Base-by-base conservation (phyloP, 2,329 filamentous ascomycete species). In the Harringtonia aguacate region DNA sequence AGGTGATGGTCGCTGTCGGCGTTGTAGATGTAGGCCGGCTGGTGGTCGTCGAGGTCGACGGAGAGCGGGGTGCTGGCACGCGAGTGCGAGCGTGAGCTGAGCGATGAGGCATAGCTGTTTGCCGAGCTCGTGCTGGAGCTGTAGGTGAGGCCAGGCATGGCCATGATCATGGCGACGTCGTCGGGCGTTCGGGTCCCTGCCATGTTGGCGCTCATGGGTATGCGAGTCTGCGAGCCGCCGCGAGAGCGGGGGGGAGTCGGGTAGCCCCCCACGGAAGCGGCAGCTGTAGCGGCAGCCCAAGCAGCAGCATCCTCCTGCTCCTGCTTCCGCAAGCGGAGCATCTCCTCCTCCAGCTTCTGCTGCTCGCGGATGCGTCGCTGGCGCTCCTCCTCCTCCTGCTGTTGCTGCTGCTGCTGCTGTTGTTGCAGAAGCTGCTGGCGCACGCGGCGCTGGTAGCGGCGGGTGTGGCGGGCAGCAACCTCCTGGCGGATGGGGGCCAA, bases 401-500 rank as follows among this genome's bases (percentile, higher is more conserved):
- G 40, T 38, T 48, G 35, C 36, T 49, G n/a, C n/a, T n/a, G n/a
- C n/a, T n/a, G n/a, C n/a, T 68, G 63, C 58, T 69, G 62, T 53
- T 65, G 66, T 31, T 56, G 48, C 15, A 39, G 44, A 5, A 46
- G 44, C 39, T 45, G 42, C 44, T 48, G 30, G 48, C 46, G 37
- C 50, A 46, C 48, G 50, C 51, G 47, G 52, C 72, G 66, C 51
- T 68, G 64, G 54, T 70, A 60, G 61, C 70, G 71, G 53, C 69
- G 68, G 43, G 62, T 62, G 53, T 75, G 66, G 56, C 69, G 66
- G 37, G 67, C 67, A 49, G 68, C 63, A 44, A 80, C 66, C 48
- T 75, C 69, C 36, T 69, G 60, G 49, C 89, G 84, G 58, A 97
- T 85, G 24, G 90, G 90, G 29, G 80, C 80, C 36, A 98, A 76